Base-by-base conservation (phyloP, 352 stramenopile species). In the Albugo candida region DNA sequence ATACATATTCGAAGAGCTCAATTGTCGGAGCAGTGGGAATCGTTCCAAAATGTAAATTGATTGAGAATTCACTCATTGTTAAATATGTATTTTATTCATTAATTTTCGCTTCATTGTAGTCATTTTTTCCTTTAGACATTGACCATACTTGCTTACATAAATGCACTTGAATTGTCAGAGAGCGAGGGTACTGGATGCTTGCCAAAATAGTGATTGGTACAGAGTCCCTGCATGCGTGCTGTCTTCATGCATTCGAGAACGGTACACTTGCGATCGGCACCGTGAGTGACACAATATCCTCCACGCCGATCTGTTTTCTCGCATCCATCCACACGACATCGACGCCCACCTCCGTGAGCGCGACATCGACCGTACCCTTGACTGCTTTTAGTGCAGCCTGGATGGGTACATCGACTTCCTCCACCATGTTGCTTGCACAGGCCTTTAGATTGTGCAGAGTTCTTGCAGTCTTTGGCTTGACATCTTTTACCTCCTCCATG, bases 141-240 rank as follows among this genome's bases (percentile, higher is more conserved):
- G 42, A 20, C 5, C 16, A 47, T 47, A 31, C 8, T 31, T 31
- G 24, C 24, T 31, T 8, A 31, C 24, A 31, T 31, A 8, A 31
- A 31, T 31, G 24, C 8, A 31, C 8, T 31, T 8, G 3, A 8
- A 31, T 3, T 31, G 24, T 8, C 24, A 31, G 24, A n/a, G n/a
- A n/a, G n/a, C n/a, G n/a, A n/a, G n/a, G n/a, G 24, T 31, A 31
- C 24, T 31, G 24, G 24, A 43, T 43, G 19, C 38, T 43, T 43
- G 17, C 84, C 74, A 48, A 83, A 86, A 59, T 83, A 86, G 60
- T 86, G 74, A 58, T 86, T 86, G 10, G 74, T 83, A 43, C 74
- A 86, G 65, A 86, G 74, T 45, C 62, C 68, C 53, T 86, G 71
- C 49, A 86, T 86, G 45, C 76, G 73, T 18, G 74, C 76, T 8